phyloP scores from a whole-genome alignment of 2,329 filamentous ascomycete species.

The Knufia fluminis region DNA sequence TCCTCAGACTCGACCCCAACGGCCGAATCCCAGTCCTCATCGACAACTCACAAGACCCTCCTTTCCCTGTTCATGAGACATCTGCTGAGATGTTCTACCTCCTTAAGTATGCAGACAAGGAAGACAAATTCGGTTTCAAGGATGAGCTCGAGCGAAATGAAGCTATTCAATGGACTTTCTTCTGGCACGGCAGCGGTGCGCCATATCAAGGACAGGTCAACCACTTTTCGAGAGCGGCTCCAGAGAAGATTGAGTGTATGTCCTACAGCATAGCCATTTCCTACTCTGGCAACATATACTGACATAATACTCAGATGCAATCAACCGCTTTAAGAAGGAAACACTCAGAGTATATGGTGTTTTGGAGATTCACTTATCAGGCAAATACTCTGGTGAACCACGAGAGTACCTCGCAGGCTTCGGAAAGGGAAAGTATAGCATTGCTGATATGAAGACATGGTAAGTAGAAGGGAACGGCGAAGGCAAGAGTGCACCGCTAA shows the following conservation, averaged over 20 bases:
- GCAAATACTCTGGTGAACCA: slow-evolving; percentile 42
- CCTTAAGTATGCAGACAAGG: slow-evolving; percentile 40
- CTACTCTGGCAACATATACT: neutral
- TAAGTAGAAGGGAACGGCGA: too few species aligned
- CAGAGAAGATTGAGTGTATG: slow-evolving; percentile 39
- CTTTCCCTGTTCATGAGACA: slow-evolving; percentile 46
- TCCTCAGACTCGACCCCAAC: slow-evolving; percentile 22
- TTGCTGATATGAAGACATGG: slow-evolving; percentile 46
- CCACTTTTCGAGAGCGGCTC: slow-evolving; percentile 37
- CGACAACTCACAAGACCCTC: slow-evolving; percentile 41
- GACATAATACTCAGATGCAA: slow-evolving; percentile 30
- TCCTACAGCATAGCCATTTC: slow-evolving; percentile 4
- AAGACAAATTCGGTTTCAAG: slow-evolving; percentile 44
- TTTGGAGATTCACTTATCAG: slow-evolving; percentile 46
- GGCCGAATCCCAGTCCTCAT: slow-evolving; percentile 43
- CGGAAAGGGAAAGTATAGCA: slow-evolving; percentile 46
- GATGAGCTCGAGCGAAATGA: slow-evolving; percentile 43
- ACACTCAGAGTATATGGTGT: slow-evolving; percentile 45
- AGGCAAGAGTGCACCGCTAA: too few species aligned
- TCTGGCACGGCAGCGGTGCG: slow-evolving; percentile 33
- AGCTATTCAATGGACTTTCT: slow-evolving; percentile 46
- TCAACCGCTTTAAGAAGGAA: slow-evolving; percentile 44
- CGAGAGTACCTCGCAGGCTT: slow-evolving; percentile 46
- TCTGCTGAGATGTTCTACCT: slow-evolving; percentile 46
- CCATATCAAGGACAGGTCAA: slow-evolving; percentile 33